A percentile compares a stretch with the other conserved stretches of the same genome.
Conservation (phyloP, 2,329 filamentous ascomycete genomes). For the Nemania serpens region DNA sequence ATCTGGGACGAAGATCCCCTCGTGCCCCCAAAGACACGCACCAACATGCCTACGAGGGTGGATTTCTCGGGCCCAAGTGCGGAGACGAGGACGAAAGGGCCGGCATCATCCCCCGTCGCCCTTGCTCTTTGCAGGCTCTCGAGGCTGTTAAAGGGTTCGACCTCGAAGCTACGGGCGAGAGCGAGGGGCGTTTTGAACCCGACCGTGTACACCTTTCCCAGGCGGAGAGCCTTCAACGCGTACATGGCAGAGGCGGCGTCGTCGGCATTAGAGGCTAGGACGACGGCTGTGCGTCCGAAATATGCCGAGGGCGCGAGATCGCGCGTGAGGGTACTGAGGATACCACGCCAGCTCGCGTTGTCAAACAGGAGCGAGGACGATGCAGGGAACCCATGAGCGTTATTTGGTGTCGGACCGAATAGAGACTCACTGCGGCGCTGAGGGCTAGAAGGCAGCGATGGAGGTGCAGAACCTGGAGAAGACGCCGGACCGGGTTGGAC, state of each 20-base stretch:
- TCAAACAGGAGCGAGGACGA: conserved; percentile 71
- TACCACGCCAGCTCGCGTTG: conserved; percentile 85
- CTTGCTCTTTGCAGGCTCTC: conserved; percentile 63
- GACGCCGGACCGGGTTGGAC: conserved; percentile 57
- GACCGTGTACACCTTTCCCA: conserved; percentile 82
- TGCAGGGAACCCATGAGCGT: conserved; percentile 46
- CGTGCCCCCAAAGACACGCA: conserved; percentile 69
- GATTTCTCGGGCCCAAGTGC: conserved; percentile 79
- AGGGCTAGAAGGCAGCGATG: conserved; percentile 56
- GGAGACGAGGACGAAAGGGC: conserved; percentile 81
- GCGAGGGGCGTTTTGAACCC: conserved; percentile 71
- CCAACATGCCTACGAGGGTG: conserved; percentile 74
- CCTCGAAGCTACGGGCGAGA: conserved; percentile 68
- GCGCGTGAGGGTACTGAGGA: conserved; percentile 77
- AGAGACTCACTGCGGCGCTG: conserved; percentile 43
- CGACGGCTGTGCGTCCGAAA: conserved; percentile 72
- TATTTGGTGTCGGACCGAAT: conserved; percentile 15
- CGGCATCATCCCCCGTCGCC: conserved; percentile 53
- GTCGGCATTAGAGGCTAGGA: conserved; percentile 73
- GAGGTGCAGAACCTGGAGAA: conserved; percentile 50
- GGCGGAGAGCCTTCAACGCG: conserved; percentile 74
- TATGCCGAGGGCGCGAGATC: conserved; percentile 86
- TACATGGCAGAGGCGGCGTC: conserved; percentile 81
- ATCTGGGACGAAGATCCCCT: conserved; percentile 45
- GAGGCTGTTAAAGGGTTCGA: conserved; percentile 80